These are phyloP conservation scores for Nyctanthes arbortristis DNA, from an alignment of 257 asterid species.

Conservation along the genomic window DNA sequence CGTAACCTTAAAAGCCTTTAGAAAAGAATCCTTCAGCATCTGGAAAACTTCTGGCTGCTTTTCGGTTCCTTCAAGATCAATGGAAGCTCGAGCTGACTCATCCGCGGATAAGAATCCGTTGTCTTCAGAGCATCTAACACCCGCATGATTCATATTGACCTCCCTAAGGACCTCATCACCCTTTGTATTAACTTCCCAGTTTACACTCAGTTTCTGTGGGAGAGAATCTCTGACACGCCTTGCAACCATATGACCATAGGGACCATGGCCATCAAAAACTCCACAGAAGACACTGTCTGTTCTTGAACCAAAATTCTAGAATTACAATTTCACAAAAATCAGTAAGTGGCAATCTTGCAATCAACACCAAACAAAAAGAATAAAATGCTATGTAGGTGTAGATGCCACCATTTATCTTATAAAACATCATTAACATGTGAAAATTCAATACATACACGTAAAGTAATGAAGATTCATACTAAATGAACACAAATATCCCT, in stretches of 20 bases:
- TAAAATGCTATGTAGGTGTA: background rate
- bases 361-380: conserved; percentile 8
- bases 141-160: conserved; percentile 49
- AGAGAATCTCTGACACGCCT: conserved; percentile 88
- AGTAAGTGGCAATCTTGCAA: conserved; percentile 14
- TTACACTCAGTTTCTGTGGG: conserved; percentile 76
- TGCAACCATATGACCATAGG: conserved; percentile 93
- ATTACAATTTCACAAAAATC: conserved; percentile 29
- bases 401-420: background rate
- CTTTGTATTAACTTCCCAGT: conserved; percentile 74
- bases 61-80: conserved; percentile 58
- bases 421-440: background rate
- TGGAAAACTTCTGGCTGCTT: conserved; percentile 63
- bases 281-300: conserved; percentile 92
- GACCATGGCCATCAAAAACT: conserved; percentile 94
- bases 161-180: conserved; percentile 65
- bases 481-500: background rate
- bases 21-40: conserved; percentile 73
- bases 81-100: conserved; percentile 51
- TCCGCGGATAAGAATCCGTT: conserved; percentile 52
- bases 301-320: conserved; percentile 90
- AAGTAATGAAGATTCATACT: background rate
- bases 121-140: conserved; percentile 54
- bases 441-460: background rate
- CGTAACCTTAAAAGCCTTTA: conserved; percentile 86